Percentiles rank a stretch among this genome's conserved stretches.
These are phyloP conservation scores for Penicilliopsis zonata DNA, from an alignment of 495 filamentous ascomycete species.

Conservation along the genomic window DNA sequence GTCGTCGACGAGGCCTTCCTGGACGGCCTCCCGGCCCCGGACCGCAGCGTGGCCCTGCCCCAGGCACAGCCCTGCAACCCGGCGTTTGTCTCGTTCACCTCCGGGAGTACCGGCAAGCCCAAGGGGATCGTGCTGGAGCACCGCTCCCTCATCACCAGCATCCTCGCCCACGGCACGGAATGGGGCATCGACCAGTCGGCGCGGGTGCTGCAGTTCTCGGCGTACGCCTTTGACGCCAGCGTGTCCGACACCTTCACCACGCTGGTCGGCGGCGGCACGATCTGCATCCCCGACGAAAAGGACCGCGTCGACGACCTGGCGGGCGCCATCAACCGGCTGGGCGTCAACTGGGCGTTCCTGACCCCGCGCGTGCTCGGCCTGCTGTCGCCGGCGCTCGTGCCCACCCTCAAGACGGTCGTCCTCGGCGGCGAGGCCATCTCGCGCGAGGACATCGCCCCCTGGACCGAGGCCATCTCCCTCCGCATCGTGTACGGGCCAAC, in stretches of 20 bases:
- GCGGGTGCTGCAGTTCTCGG: conserved; percentile 32
- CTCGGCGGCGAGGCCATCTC: conserved; percentile 29
- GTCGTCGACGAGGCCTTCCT: not conserved
- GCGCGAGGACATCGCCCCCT: too few species aligned
- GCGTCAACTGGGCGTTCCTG: conserved; percentile 15
- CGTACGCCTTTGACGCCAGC: conserved; percentile 27
- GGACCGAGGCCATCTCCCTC: too few species aligned
- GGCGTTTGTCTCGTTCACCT: conserved; percentile 15
- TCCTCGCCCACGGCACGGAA: conserved; percentile 6
- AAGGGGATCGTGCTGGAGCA: conserved; percentile 31
- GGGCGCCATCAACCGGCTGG: conserved; percentile 11
- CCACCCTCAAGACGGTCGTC: conserved; percentile 18
- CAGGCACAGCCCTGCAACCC: conserved; percentile 1
- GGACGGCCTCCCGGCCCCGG: not conserved
- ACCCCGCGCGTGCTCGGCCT: conserved; percentile 27
- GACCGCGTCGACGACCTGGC: conserved; percentile 15
- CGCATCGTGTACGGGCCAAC: too few species aligned
- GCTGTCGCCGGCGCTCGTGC: conserved; percentile 19
- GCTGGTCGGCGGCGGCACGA: conserved; percentile 24
- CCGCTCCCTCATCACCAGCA: conserved; percentile 5
- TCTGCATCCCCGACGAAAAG: conserved; percentile 15
- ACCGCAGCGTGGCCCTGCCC: not conserved
- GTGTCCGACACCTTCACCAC: conserved; percentile 30
- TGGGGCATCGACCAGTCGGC: conserved; percentile 33
- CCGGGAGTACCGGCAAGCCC: conserved; percentile 22